Evolutionary conservation across 2,329 filamentous ascomycete genomes (phyloP).

Genomic region (Erysiphe pulchra): DNA sequence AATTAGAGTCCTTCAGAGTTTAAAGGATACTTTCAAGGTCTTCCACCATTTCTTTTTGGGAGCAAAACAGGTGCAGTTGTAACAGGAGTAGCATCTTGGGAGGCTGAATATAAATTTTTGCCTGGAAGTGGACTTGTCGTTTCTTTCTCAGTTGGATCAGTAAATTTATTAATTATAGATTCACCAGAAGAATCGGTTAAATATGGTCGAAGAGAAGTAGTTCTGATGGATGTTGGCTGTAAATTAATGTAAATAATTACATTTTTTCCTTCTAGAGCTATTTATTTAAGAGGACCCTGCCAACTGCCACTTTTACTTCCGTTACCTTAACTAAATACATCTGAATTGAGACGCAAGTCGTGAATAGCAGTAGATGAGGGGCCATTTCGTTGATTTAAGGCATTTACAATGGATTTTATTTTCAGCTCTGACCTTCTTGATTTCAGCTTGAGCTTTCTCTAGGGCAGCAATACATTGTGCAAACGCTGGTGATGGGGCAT

Average conservation of each 20-base stretch:
- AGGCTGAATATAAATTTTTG: neutral
- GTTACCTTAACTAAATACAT: constrained; percentile 2
- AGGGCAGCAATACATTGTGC: neutral
- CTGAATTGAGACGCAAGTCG: constrained; percentile 1
- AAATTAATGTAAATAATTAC: neutral
- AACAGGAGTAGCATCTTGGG: neutral
- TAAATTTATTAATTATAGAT: neutral
- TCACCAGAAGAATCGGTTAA: neutral
- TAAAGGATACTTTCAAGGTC: neutral
- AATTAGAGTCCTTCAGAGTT: neutral
- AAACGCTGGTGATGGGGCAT: neutral
- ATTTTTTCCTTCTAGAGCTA: neutral
- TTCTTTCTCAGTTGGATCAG: neutral
- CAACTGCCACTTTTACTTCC: neutral
- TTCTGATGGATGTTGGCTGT: neutral
- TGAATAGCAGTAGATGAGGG: neutral
- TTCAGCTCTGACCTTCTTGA: constrained; percentile 1
- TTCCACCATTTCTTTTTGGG: neutral
- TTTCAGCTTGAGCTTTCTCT: constrained; percentile 2
- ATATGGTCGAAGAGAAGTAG: neutral
- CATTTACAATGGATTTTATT: too few relatives aligned
- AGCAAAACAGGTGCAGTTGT: neutral
- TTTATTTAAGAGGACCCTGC: neutral
- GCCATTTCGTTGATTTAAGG: constrained; percentile 1
- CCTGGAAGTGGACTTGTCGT: neutral